phyloP scores from a whole-genome alignment of 140 eudicot genomes.

The Bidens hawaiensis region DNA sequence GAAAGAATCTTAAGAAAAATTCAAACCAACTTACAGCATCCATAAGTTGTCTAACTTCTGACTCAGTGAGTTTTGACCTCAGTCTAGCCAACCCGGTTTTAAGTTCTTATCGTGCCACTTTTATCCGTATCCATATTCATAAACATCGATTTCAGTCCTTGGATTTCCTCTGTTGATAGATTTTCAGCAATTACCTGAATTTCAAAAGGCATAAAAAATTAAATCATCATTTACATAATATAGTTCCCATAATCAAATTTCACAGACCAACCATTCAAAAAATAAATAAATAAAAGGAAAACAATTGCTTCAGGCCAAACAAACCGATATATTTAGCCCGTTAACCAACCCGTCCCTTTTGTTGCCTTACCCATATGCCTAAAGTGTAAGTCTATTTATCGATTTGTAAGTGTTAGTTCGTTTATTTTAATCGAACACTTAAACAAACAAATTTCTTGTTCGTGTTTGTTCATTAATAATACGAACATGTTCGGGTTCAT shows the following conservation, averaged over 20 bases:
- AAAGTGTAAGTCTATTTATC: too few species aligned
- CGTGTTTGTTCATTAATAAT: too few species aligned
- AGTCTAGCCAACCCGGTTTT: constrained; percentile 67
- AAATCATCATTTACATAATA: background rate
- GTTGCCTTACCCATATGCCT: too few species aligned
- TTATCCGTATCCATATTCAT: constrained; percentile 66
- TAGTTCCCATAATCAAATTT: background rate
- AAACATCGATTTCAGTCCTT: constrained; percentile 65
- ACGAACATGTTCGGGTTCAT: too few species aligned
- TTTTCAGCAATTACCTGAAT: constrained; percentile 67
- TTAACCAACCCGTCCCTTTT: background rate
- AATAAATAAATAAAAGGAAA: background rate
- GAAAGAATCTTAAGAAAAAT: background rate
- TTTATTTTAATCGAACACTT: too few species aligned
- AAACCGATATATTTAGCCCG: background rate
- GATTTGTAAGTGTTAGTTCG: too few species aligned
- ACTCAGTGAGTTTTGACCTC: constrained; percentile 64
- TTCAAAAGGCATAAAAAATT: background rate
- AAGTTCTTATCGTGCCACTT: constrained; percentile 63
- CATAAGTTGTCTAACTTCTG: constrained; percentile 67
- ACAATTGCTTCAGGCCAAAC: background rate
- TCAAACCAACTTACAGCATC: constrained; percentile 48
- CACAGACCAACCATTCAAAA: background rate
- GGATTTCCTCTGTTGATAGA: constrained; percentile 59
- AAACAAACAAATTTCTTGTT: too few species aligned